A percentile compares a stretch with the other conserved stretches of the same genome.
phyloP scores from a whole-genome alignment of 345 rosid species.

The Psidium guajava region DNA sequence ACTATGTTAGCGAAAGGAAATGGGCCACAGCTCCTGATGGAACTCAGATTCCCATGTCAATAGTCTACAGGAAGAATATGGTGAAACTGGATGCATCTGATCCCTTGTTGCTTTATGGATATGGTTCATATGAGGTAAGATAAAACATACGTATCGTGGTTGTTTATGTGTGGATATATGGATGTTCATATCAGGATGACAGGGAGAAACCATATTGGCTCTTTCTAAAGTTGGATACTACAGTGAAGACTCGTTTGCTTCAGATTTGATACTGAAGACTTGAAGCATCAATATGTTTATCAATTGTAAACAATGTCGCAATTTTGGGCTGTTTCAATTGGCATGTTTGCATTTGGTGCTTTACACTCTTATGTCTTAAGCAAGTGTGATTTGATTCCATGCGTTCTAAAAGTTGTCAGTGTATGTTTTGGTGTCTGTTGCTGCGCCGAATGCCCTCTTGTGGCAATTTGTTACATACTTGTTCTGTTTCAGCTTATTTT shows the following conservation, averaged over 20 bases:
- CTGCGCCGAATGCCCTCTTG: background rate
- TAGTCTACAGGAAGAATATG: conserved; percentile 54
- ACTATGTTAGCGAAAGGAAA: conserved; percentile 73
- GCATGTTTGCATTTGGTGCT: background rate
- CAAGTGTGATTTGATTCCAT: background rate
- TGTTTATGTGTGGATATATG: background rate
- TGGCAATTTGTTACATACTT: background rate
- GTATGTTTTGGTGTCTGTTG: background rate
- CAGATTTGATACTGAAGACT: background rate
- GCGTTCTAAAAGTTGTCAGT: background rate
- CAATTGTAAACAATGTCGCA: background rate
- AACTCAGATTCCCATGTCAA: conserved; percentile 71
- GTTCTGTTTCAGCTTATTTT: background rate
- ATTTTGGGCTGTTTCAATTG: background rate
- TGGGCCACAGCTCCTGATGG: conserved; percentile 89
- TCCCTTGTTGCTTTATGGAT: conserved; percentile 72
- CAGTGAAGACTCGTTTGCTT: background rate
- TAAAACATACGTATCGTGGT: background rate
- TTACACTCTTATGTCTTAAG: background rate
- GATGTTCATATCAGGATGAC: background rate
- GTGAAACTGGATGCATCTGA: conserved; percentile 87
- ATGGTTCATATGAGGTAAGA: conserved; percentile 94
- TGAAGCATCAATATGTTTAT: background rate
- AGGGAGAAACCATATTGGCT: background rate
- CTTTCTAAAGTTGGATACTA: background rate